Conservation (phyloP, 2,329 filamentous ascomycete genomes). For the Penicillium sp. region DNA sequence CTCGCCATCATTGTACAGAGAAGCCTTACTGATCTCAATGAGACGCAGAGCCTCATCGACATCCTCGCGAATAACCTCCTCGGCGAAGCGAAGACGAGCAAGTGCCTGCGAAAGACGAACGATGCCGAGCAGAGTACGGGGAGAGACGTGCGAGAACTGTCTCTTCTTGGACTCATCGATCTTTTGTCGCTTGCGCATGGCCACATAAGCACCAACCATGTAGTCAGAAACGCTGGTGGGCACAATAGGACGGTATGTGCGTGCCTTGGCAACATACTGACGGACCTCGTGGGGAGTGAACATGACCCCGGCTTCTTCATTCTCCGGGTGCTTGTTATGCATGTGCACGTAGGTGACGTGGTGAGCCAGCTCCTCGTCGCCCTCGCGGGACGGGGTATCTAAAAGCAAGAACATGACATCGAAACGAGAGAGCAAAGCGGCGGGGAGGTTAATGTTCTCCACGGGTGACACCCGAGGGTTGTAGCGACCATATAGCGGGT, state of each 20-base stretch:
- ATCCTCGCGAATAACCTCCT: slow-evolving; percentile 82
- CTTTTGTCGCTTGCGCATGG: slow-evolving; percentile 87
- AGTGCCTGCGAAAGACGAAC: slow-evolving; percentile 91
- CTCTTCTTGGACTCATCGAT: slow-evolving; percentile 86
- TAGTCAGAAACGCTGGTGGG: slow-evolving; percentile 87
- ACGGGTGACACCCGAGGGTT: slow-evolving; percentile 96
- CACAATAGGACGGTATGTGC: slow-evolving; percentile 82
- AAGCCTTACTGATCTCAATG: slow-evolving; percentile 90
- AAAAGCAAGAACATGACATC: slow-evolving; percentile 96
- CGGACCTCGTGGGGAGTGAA: slow-evolving; percentile 92
- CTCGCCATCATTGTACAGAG: slow-evolving; percentile 68
- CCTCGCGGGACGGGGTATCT: slow-evolving; percentile 85
- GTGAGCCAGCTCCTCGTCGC: slow-evolving; percentile 87
- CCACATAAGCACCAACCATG: slow-evolving; percentile 94
- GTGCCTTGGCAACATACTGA: slow-evolving; percentile 90
- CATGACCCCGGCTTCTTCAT: slow-evolving; percentile 64
- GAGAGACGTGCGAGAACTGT: slow-evolving; percentile 90
- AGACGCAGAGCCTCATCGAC: slow-evolving; percentile 92
- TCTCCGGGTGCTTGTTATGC: slow-evolving; percentile 87
- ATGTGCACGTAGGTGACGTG: slow-evolving; percentile 98
- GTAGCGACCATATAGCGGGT: slow-evolving; percentile 96
- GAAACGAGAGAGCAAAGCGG: slow-evolving; percentile 92
- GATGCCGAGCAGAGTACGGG: slow-evolving; percentile 88
- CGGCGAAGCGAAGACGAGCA: slow-evolving; percentile 84
- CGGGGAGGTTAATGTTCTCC: slow-evolving; percentile 99